A percentile compares a stretch with the other conserved stretches of the same genome.
Evolutionary conservation across 2,329 filamentous ascomycete genomes (phyloP).

Genomic region (Epichloe uncinata): DNA sequence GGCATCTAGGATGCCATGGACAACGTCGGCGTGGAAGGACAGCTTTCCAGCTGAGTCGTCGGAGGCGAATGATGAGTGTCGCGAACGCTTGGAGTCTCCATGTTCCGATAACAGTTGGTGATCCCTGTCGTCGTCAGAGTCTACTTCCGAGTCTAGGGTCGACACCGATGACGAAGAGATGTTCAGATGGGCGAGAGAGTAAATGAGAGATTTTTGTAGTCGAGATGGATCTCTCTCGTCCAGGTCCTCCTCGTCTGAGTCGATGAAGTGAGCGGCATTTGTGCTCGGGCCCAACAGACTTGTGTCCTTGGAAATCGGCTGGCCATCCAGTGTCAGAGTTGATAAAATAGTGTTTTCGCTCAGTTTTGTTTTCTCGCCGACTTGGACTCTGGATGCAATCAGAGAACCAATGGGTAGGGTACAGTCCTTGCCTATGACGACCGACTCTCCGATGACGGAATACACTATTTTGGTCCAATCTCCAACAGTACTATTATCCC

Average conservation of each 20-base stretch:
- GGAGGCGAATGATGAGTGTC: conserved; percentile 60
- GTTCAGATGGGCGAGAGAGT: conserved; percentile 38
- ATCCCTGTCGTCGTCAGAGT: conserved; percentile 53
- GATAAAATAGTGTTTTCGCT: conserved; percentile 21
- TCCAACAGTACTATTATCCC: conserved; percentile 69
- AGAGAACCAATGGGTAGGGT: conserved; percentile 59
- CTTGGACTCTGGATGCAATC: conserved; percentile 63
- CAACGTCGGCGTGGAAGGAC: conserved; percentile 75
- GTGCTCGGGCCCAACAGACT: conserved; percentile 34
- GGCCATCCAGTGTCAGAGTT: conserved; percentile 22
- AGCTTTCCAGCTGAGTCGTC: conserved; percentile 46
- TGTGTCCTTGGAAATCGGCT: conserved; percentile 26
- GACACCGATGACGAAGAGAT: conserved; percentile 43
- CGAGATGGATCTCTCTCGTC: conserved; percentile 35
- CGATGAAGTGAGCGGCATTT: conserved; percentile 35
- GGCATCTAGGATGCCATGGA: conserved; percentile 74
- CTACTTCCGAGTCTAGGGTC: conserved; percentile 49
- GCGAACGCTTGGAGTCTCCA: conserved; percentile 40
- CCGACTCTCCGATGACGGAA: conserved; percentile 65
- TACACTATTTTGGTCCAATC: conserved; percentile 58
- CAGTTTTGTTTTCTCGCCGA: conserved; percentile 48
- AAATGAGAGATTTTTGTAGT: conserved; percentile 43
- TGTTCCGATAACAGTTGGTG: conserved; percentile 40
- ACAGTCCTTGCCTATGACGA: conserved; percentile 56
- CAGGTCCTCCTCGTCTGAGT: conserved; percentile 35